Evolutionary conservation across 768 basidiomycete genomes (phyloP).

Genomic region (Boletus vinaceobasis): DNA sequence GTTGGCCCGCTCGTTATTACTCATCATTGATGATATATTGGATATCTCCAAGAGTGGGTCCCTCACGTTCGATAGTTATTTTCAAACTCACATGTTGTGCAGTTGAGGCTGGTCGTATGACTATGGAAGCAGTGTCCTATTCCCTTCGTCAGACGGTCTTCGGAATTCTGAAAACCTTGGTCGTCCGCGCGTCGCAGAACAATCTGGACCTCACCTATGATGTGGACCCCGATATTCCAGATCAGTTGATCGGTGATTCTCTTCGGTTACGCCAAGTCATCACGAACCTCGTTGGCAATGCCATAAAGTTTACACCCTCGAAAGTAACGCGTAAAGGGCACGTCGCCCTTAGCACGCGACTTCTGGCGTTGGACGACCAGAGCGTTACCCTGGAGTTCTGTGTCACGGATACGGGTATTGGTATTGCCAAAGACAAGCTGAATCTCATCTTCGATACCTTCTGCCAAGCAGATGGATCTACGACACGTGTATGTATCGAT

Average conservation of each 20-base stretch:
- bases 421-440: constrained; percentile 97
- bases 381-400: constrained; percentile 94
- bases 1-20: constrained; percentile 83
- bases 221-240: constrained; percentile 92
- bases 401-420: constrained; percentile 96
- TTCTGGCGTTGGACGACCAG: constrained; percentile 75
- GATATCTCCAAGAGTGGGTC: constrained; percentile 98
- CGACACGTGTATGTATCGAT: constrained; percentile 67
- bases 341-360: constrained; percentile 83
- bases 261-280: constrained; percentile 92
- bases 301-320: constrained; percentile 93
- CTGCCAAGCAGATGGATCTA: constrained; percentile 97
- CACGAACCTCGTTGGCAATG: constrained; percentile 92
- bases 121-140: constrained; percentile 98
- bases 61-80: background rate
- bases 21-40: constrained; percentile 99
- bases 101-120: constrained; percentile 99
- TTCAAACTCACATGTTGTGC: constrained; percentile 11
- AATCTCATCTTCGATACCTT: constrained; percentile 99
- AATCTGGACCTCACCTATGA: constrained; percentile 95
- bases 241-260: constrained; percentile 95
- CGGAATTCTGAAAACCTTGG: constrained; percentile 95
- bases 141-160: constrained; percentile 96
- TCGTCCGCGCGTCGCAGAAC: constrained; percentile 95
- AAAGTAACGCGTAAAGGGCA: constrained; percentile 79